phyloP scores from a whole-genome alignment of 108 stramenopile genomes.

The Epithemia pelagica region DNA sequence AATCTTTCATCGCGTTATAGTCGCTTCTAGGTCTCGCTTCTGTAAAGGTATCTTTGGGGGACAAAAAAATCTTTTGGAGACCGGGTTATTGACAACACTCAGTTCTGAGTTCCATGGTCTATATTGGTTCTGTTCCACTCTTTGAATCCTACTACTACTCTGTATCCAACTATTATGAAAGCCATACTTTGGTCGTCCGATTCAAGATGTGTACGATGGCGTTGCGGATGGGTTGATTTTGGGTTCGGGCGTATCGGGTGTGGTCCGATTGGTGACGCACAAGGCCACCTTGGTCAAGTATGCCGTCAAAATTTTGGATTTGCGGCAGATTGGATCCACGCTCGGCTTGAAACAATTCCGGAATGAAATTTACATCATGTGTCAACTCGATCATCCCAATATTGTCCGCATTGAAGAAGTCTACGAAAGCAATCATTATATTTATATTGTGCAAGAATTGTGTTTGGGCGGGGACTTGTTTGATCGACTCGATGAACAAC shows the following conservation, averaged over 20 bases:
- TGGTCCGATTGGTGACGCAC: constrained; percentile 72
- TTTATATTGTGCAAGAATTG: constrained; percentile 71
- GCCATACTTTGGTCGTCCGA: constrained; percentile 61
- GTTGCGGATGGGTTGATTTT: constrained; percentile 73
- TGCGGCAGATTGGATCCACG: constrained; percentile 56
- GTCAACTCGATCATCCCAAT: constrained; percentile 87
- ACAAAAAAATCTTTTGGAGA: no score
- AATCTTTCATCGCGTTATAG: no score
- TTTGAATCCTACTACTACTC: no score
- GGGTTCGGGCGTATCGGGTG: constrained; percentile 71
- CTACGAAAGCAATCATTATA: constrained; percentile 59
- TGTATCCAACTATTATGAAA: no score
- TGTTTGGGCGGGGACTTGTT: constrained; percentile 78
- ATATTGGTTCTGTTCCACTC: no score
- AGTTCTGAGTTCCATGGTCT: no score
- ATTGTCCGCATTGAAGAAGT: constrained; percentile 80
- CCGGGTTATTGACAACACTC: no score
- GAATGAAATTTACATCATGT: constrained; percentile 83
- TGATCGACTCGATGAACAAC: constrained; percentile 77
- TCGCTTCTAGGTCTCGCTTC: no score
- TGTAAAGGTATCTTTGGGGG: no score
- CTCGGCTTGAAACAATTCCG: constrained; percentile 55
- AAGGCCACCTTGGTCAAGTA: constrained; percentile 66
- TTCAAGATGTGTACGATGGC: constrained; percentile 77
- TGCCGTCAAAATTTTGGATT: constrained; percentile 74